A percentile compares a stretch with the other conserved stretches of the same genome.
These are phyloP conservation scores for Lonicera japonica DNA, from an alignment of 129 eudicot species.

Conservation along the genomic window DNA sequence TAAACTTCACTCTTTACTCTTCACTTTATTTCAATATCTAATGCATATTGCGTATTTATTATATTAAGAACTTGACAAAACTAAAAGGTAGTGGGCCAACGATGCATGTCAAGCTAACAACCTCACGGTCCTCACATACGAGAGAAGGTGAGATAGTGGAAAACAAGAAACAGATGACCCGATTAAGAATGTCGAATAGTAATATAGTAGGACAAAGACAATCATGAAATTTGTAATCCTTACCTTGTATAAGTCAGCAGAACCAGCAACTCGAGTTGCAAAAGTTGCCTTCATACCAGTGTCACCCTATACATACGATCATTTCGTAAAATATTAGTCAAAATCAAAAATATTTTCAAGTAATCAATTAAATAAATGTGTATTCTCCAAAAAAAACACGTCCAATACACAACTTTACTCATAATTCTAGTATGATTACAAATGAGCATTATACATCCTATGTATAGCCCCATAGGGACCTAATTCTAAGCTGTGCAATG, in stretches of 20 bases:
- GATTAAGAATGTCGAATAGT: not conserved
- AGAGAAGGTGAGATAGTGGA: not conserved
- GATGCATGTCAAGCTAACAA: too few species aligned
- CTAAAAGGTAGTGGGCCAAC: too few species aligned
- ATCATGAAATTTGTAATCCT: constrained; percentile 3
- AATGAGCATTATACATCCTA: too few species aligned
- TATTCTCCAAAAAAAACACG: not conserved
- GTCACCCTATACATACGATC: constrained; percentile 58
- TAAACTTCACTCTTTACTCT: too few species aligned
- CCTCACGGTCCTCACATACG: not conserved
- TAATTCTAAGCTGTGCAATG: too few species aligned
- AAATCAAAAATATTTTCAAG: not conserved
- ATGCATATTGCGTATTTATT: too few species aligned
- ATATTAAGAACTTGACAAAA: too few species aligned
- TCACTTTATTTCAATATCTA: too few species aligned
- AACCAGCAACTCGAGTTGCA: constrained; percentile 92
- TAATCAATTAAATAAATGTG: not conserved
- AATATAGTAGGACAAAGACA: not conserved
- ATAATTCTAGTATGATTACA: too few species aligned
- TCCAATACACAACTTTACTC: not conserved
- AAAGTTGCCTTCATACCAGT: constrained; percentile 83
- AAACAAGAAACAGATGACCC: too few species aligned
- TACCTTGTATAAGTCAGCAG: constrained; percentile 91
- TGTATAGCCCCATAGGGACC: too few species aligned
- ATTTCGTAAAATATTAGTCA: not conserved